phyloP scores from a whole-genome alignment of 225 moss, liverwort and hornwort genomes.

The Sphagnum tenellum region DNA sequence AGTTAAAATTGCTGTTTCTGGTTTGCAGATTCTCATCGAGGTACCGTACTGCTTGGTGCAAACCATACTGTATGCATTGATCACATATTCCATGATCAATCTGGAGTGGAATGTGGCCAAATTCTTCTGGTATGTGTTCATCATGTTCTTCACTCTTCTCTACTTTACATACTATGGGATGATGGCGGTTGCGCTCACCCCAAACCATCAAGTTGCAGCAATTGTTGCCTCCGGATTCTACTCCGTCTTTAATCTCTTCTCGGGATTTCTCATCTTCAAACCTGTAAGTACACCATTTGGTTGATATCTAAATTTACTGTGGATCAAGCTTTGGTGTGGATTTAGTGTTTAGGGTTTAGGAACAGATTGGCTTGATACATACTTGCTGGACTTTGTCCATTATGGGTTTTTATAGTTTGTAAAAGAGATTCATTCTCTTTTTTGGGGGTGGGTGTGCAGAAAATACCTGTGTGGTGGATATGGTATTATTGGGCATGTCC shows the following conservation, averaged over 20 bases:
- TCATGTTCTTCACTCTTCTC: slow-evolving; percentile 56
- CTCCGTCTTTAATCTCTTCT: slow-evolving; percentile 53
- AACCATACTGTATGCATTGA: slow-evolving; percentile 26
- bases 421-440: no score
- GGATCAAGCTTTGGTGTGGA: no score
- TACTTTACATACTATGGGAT: slow-evolving; percentile 60
- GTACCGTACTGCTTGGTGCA: slow-evolving; percentile 43
- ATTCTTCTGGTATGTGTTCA: slow-evolving; percentile 52
- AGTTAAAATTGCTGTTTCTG: not conserved
- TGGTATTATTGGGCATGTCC: slow-evolving; percentile 23
- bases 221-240: slow-evolving; percentile 48
- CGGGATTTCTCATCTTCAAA: slow-evolving; percentile 48
- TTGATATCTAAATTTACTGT: no score
- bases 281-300: slow-evolving; percentile 16
- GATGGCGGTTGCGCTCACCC: slow-evolving; percentile 62
- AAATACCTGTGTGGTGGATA: slow-evolving; percentile 12
- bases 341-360: no score
- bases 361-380: no score
- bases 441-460: no score
- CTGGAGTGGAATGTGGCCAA: slow-evolving; percentile 34
- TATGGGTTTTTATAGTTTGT: no score
- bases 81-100: slow-evolving; percentile 47
- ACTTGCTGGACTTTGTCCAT: no score
- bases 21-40: slow-evolving; percentile 42
- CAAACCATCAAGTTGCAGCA: slow-evolving; percentile 57